Evolutionary conservation across 2,329 filamentous ascomycete genomes (phyloP), one percentile per base, ranked within the genome.

Genomic region (Pseudogymnoascus sp.): DNA sequence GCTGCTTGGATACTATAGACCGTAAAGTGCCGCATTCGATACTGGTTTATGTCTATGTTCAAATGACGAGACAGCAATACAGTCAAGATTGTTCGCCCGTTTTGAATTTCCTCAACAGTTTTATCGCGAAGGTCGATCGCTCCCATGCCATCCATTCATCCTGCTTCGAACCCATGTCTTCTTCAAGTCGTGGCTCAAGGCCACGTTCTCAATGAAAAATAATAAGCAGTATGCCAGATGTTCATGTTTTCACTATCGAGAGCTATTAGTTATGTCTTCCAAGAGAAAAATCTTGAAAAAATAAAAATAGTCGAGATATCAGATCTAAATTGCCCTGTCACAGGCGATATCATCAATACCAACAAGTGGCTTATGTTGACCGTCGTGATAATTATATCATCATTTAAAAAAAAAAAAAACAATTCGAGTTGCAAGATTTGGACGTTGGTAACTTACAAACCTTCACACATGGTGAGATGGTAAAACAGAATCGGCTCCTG

Each of bases 331-430:
- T 55, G 87, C 88, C 87, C 80, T 87, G 88, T 90, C 88, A 90
- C 79, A 86, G 87, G 87, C 87, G 78, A 79, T 87, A 80, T 91
- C 88, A 90, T 90, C 88, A 91, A 88, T 78, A 82, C 84, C 79
- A 78, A 76, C 70, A 66, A 76, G 79, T 83, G 80, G 83, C 86
- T 55, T 91, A 90, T 88, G 88, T 88, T 88, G 88, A 91, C 88
- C 88, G 88, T 91, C 88, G 88, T 91, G 88, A 90, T 86, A 84
- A 83, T 81, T 80, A 80, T 82, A 84, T 89, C 87, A 89, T 89
- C 86, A 88, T 87, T 67, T 77, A 75, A 81, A 16, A 75, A 16
- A 16, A 16, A 16, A 16, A 16, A 82, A 16, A 33, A 55, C 18
- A 71, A 65, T 64, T 66, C 69, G 66, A 61, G 52, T 37, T 40